Conservation (phyloP, 2,329 filamentous ascomycete species). For the Claviceps digitariae region DNA sequence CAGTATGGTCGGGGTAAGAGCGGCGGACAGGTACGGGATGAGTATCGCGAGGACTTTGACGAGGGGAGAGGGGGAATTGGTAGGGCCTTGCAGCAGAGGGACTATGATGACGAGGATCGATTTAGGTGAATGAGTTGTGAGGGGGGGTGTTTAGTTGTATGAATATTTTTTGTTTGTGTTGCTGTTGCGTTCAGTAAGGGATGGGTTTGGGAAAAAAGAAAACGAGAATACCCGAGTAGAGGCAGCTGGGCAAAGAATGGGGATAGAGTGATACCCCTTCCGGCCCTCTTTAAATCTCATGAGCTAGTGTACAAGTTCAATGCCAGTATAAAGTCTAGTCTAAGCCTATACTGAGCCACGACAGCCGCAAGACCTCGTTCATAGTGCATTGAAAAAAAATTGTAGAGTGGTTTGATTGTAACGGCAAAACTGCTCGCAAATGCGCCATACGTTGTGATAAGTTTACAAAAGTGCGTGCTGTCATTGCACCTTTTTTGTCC, state of each 20-base stretch:
- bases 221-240: background rate
- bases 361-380: background rate
- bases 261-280: background rate
- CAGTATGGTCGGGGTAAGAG: conserved; percentile 95
- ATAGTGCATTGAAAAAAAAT: background rate
- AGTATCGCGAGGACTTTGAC: conserved; percentile 95
- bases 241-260: background rate
- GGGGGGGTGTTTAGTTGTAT: too few relatives aligned
- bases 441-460: background rate
- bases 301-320: background rate
- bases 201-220: background rate
- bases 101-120: conserved; percentile 20
- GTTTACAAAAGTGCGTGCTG: background rate
- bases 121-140: conserved; percentile 6
- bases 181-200: too few relatives aligned
- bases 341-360: background rate
- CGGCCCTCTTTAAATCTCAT: background rate
- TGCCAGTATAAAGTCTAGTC: background rate
- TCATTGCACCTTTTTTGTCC: too few relatives aligned
- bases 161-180: too few relatives aligned
- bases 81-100: conserved; percentile 46
- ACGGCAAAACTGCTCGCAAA: background rate
- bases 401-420: background rate
- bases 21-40: conserved; percentile 91
- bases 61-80: conserved; percentile 86